phyloP scores from a whole-genome alignment of 805 yeast genomes.

The Torulaspora maleeae region DNA sequence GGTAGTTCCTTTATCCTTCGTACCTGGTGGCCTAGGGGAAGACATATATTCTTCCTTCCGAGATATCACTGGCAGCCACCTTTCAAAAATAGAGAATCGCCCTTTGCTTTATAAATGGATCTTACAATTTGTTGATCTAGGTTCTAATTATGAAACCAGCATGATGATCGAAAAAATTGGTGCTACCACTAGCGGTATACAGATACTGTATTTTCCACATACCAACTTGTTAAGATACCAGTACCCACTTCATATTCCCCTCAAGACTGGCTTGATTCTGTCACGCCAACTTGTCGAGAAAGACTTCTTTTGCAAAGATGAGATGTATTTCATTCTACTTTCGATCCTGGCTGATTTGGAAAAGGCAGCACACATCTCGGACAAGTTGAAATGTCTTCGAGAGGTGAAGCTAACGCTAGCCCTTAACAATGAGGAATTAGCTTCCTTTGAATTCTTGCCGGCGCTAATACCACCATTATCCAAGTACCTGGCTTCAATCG shows the following conservation, averaged over 20 bases:
- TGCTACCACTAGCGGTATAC: neutral
- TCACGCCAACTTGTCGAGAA: constrained; percentile 5
- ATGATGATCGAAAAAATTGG: constrained; percentile 4
- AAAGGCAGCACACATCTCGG: constrained; percentile 3
- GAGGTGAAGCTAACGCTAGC: constrained; percentile 19
- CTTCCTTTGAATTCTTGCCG: constrained; percentile 4
- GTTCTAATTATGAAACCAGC: constrained; percentile 12
- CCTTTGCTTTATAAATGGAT: constrained; percentile 12
- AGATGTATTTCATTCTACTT: constrained; percentile 14
- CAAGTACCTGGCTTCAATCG: constrained; percentile 7
- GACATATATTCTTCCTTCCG: constrained; percentile 11
- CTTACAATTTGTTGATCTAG: constrained; percentile 20
- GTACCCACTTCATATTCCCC: constrained; percentile 17
- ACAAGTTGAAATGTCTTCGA: constrained; percentile 18
- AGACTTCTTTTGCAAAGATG: constrained; percentile 2
- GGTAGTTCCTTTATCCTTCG: constrained; percentile 20
- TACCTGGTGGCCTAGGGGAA: constrained; percentile 12
- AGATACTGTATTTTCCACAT: constrained; percentile 7
- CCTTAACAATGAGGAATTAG: constrained; percentile 9
- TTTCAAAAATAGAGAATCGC: constrained; percentile 3
- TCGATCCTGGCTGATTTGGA: constrained; percentile 24
- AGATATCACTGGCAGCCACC: constrained; percentile 12
- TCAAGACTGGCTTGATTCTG: constrained; percentile 10
- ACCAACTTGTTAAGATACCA: constrained; percentile 12
- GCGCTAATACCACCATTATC: constrained; percentile 13